Conservation (phyloP, 2,329 filamentous ascomycete genomes). For the Xylariaceae sp. region DNA sequence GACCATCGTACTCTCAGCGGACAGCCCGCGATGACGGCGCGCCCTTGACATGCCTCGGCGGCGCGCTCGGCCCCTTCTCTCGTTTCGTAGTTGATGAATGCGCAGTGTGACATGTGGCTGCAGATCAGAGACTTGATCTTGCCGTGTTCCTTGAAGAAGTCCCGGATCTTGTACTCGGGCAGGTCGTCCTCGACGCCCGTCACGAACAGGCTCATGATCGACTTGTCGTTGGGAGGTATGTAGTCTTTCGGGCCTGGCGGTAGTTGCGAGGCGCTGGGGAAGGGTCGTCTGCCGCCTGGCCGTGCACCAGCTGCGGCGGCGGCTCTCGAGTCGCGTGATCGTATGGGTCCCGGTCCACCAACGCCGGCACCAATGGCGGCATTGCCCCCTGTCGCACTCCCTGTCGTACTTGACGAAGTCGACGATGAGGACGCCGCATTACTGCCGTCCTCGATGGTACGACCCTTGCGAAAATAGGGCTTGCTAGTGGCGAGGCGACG, state of each 20-base stretch:
- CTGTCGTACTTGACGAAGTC: conserved; percentile 34
- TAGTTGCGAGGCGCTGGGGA: conserved; percentile 67
- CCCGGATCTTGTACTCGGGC: conserved; percentile 84
- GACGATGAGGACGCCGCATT: background rate
- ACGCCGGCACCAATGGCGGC: conserved; percentile 51
- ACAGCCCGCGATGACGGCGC: conserved; percentile 84
- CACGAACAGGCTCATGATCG: conserved; percentile 89
- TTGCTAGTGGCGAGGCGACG: conserved; percentile 84
- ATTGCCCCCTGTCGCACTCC: conserved; percentile 41
- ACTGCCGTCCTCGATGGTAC: conserved; percentile 61
- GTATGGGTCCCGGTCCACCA: conserved; percentile 70
- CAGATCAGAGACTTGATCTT: conserved; percentile 91
- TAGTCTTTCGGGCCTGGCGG: conserved; percentile 84
- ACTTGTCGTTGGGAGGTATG: conserved; percentile 74
- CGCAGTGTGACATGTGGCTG: conserved; percentile 95
- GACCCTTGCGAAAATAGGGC: conserved; percentile 89
- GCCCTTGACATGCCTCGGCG: conserved; percentile 78
- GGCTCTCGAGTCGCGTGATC: conserved; percentile 64
- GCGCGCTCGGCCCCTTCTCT: conserved; percentile 82
- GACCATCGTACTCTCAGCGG: conserved; percentile 90
- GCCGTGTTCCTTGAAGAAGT: conserved; percentile 85
- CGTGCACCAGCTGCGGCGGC: conserved; percentile 47
- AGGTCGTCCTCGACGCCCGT: conserved; percentile 96
- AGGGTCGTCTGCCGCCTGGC: conserved; percentile 53
- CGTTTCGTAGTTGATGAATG: conserved; percentile 90